phyloP scores from a whole-genome alignment of 2,329 filamentous ascomycete genomes.

The Fusarium palustre region DNA sequence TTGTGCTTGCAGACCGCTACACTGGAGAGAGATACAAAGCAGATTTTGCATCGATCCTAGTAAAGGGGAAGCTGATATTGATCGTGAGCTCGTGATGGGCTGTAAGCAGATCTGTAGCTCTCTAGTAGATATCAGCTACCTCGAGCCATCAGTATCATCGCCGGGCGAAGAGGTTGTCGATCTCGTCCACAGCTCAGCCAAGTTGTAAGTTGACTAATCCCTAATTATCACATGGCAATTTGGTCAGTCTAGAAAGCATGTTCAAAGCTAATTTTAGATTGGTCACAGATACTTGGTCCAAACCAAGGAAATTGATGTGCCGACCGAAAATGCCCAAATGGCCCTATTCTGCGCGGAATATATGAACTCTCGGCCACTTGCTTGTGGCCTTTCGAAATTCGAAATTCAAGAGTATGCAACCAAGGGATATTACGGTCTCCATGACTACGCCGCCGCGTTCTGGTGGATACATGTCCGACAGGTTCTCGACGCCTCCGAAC shows the following conservation, averaged over 20 bases:
- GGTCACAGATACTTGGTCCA: neutral
- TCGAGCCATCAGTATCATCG: neutral
- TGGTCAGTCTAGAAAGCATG: rapidly evolving
- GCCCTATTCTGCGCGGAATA: neutral
- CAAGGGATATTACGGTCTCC: neutral
- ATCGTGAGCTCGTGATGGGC: neutral
- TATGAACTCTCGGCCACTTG: neutral
- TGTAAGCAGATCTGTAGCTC: neutral
- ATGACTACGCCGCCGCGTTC: neutral
- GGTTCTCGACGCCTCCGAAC: neutral
- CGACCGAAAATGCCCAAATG: neutral
- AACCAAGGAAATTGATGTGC: neutral
- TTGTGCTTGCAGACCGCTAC: neutral
- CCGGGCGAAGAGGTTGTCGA: neutral
- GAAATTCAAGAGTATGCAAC: rapidly evolving
- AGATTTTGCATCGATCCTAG: neutral
- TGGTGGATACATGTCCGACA: neutral
- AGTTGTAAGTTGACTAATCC: neutral
- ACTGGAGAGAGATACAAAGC: neutral
- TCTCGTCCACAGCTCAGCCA: neutral
- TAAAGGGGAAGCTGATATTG: neutral
- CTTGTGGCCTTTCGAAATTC: neutral
- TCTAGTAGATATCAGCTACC: neutral
- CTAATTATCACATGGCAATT: rapidly evolving
- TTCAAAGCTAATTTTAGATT: neutral